Evolutionary conservation across 2,329 filamentous ascomycete genomes (phyloP).

Genomic region (Colletotrichum siamense): DNA sequence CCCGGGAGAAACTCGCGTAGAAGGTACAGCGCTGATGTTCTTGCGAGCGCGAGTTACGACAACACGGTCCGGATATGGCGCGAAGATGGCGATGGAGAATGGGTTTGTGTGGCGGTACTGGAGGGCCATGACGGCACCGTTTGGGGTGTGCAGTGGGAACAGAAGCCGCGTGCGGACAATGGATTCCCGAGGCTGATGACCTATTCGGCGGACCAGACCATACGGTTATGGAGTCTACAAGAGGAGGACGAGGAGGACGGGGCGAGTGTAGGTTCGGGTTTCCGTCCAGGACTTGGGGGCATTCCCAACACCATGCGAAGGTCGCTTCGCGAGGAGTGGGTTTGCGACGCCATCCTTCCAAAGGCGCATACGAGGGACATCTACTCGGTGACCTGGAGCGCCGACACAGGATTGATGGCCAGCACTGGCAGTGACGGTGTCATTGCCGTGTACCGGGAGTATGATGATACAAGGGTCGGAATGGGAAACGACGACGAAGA

Average conservation of each 20-base stretch:
- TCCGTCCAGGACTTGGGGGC: slow-evolving; percentile 54
- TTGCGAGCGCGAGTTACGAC: slow-evolving; percentile 94
- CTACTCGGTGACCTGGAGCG: slow-evolving; percentile 87
- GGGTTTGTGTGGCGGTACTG: slow-evolving; percentile 85
- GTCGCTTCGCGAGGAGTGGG: slow-evolving; percentile 82
- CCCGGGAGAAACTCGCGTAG: slow-evolving; percentile 47
- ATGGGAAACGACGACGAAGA: slow-evolving; percentile 23
- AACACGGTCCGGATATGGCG: slow-evolving; percentile 88
- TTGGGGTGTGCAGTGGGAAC: slow-evolving; percentile 84
- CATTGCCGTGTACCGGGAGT: slow-evolving; percentile 80
- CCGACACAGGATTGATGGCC: slow-evolving; percentile 76
- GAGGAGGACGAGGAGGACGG: slow-evolving; percentile 53
- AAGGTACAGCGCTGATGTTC: slow-evolving; percentile 68
- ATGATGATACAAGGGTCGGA: slow-evolving; percentile 12
- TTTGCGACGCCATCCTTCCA: slow-evolving; percentile 78
- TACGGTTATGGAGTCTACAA: slow-evolving; percentile 78
- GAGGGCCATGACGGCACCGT: slow-evolving; percentile 86
- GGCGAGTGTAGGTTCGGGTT: slow-evolving; percentile 28
- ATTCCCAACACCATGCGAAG: slow-evolving; percentile 92
- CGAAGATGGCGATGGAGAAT: slow-evolving; percentile 88
- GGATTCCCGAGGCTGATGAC: slow-evolving; percentile 72
- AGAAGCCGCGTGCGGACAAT: slow-evolving; percentile 38
- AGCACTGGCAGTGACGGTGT: slow-evolving; percentile 88
- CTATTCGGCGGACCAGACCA: slow-evolving; percentile 83
- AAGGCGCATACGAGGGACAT: slow-evolving; percentile 78